Evolutionary conservation across 305 asterid species (phyloP).

Genomic region (Andrographis paniculata): DNA sequence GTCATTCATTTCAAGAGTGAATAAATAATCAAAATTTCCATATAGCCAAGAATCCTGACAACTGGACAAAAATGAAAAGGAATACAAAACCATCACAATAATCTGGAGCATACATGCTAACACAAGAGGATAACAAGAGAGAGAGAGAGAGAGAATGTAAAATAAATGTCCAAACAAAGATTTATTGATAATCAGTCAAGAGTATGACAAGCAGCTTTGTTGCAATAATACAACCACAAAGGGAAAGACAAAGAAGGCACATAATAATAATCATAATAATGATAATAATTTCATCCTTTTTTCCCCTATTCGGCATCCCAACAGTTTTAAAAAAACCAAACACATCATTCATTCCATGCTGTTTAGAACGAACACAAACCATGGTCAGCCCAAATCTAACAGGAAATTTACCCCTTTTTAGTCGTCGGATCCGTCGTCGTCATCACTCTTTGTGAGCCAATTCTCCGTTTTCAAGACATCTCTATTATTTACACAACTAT

Average conservation of each 20-base stretch:
- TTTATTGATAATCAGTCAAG: not conserved
- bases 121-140: not conserved
- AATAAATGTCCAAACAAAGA: not conserved
- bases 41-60: no score
- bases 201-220: not conserved
- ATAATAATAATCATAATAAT: no score
- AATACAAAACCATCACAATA: not conserved
- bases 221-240: not conserved
- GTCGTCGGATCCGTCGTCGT: not conserved
- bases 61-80: no score
- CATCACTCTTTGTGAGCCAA: slow-evolving; percentile 24
- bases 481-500: slow-evolving; percentile 49
- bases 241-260: no score
- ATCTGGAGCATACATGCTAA: not conserved
- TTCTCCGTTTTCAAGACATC: slow-evolving; percentile 34
- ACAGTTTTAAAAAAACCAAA: not conserved
- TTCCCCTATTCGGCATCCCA: not conserved
- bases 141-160: not conserved
- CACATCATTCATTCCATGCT: not conserved
- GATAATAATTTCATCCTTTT: no score
- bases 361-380: not conserved
- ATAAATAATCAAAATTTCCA: no score
- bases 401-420: not conserved
- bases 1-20: no score
- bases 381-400: not conserved